A percentile compares a stretch with the other conserved stretches of the same genome.
Conservation (phyloP, 1,284 basidiomycete species). For the Volvariella volvacea region DNA sequence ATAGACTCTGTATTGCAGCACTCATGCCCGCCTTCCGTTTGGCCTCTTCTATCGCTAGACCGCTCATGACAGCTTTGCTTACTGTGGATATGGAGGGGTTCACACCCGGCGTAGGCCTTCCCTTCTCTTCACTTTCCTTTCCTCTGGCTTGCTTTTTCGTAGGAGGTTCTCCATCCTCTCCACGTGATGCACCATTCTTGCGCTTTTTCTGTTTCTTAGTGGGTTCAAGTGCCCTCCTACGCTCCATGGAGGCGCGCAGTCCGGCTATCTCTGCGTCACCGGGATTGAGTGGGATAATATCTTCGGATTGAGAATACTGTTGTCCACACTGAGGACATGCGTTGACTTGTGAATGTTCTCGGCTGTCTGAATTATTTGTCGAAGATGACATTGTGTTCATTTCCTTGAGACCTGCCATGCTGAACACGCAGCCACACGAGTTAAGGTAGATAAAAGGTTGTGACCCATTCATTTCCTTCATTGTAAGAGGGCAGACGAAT, state of each 20-base stretch:
- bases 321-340: constrained; percentile 70
- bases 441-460: constrained; percentile 82
- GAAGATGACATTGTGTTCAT: constrained; percentile 35
- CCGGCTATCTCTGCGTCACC: constrained; percentile 48
- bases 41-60: constrained; percentile 63
- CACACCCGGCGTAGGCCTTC: constrained; percentile 19
- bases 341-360: constrained; percentile 26
- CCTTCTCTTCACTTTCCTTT: constrained; percentile 1
- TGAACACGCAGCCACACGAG: constrained; percentile 88
- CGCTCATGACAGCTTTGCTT: constrained; percentile 54
- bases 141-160: constrained; percentile 32
- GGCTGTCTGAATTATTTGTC: constrained; percentile 12
- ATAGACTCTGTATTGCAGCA: constrained; percentile 67
- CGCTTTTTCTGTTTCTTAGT: constrained; percentile 65
- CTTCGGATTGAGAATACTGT: constrained; percentile 52
- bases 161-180: constrained; percentile 26
- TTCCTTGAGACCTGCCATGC: constrained; percentile 67
- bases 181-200: constrained; percentile 33
- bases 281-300: constrained; percentile 61
- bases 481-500: constrained; percentile 84
- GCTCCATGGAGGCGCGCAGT: constrained; percentile 49
- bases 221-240: constrained; percentile 46
- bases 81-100: constrained; percentile 52
- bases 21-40: constrained; percentile 74
- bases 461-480: constrained; percentile 91